phyloP scores from a whole-genome alignment of 2,329 filamentous ascomycete species.

The Fusarium tjaetaba region DNA sequence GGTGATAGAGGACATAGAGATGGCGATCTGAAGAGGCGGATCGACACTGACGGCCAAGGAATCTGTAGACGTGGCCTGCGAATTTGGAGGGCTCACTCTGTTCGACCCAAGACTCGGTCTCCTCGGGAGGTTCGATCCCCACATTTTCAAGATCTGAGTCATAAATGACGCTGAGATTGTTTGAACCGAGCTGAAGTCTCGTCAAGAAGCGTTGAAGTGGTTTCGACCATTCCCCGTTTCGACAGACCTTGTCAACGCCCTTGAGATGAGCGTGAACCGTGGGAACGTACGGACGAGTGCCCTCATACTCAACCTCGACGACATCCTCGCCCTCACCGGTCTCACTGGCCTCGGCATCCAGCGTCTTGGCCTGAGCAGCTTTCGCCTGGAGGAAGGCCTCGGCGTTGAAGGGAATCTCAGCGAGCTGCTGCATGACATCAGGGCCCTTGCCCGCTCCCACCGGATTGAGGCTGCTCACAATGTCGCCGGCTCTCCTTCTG shows the following conservation, averaged over 20 bases:
- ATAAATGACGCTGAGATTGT: constrained; percentile 22
- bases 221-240: constrained; percentile 28
- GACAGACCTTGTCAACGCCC: constrained; percentile 22
- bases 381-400: constrained; percentile 18
- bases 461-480: neutral
- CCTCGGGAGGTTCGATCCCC: constrained; percentile 26
- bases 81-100: constrained; percentile 23
- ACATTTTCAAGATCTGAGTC: constrained; percentile 22
- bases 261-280: constrained; percentile 23
- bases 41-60: constrained; percentile 21
- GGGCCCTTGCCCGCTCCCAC: neutral
- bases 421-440: constrained; percentile 13
- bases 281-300: constrained; percentile 1
- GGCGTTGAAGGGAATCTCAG: constrained; percentile 25
- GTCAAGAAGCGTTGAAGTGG: constrained; percentile 22
- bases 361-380: constrained; percentile 14
- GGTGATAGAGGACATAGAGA: constrained; percentile 30
- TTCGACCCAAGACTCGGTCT: constrained; percentile 18
- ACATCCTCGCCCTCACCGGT: constrained; percentile 14
- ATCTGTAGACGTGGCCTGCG: constrained; percentile 22
- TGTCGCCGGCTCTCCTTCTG: constrained; percentile 1
- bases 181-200: constrained; percentile 21
- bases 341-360: constrained; percentile 17
- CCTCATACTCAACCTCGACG: constrained; percentile 4
- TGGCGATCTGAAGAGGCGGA: constrained; percentile 21